These are phyloP conservation scores for Gnomoniopsis sp. DNA, from an alignment of 2,329 filamentous ascomycete species.

Conservation along the genomic window DNA sequence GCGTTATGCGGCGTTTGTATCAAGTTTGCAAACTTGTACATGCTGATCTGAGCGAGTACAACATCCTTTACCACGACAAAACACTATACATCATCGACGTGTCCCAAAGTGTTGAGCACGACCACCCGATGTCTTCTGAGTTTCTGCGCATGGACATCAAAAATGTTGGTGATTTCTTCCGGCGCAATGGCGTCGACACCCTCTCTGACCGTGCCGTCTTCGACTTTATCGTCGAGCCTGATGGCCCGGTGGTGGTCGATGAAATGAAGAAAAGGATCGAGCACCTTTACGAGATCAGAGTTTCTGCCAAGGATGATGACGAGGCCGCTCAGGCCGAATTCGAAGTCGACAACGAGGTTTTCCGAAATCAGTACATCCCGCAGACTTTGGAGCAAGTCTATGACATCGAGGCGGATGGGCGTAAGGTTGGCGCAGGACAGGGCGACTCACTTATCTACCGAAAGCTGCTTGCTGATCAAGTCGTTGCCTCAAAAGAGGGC, in stretches of 20 bases:
- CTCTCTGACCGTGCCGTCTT: conserved; percentile 79
- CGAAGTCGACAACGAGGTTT: conserved; percentile 86
- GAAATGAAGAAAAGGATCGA: conserved; percentile 62
- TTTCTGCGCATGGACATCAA: conserved; percentile 99
- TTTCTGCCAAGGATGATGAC: conserved; percentile 33
- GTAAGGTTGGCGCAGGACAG: conserved; percentile 69
- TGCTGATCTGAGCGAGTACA: conserved; percentile 97
- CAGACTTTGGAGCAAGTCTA: conserved; percentile 95
- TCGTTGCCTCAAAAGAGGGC: conserved; percentile 38
- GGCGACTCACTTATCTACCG: conserved; percentile 80
- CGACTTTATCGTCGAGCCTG: conserved; percentile 69
- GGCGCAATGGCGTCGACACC: conserved; percentile 76
- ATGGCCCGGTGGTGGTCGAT: conserved; percentile 58
- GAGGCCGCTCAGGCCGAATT: conserved; percentile 46
- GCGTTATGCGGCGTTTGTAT: conserved; percentile 90
- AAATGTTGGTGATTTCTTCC: conserved; percentile 92
- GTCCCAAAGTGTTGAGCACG: conserved; percentile 94
- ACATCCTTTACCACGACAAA: conserved; percentile 82
- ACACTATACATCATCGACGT: conserved; percentile 94
- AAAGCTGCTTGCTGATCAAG: conserved; percentile 73
- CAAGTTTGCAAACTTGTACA: conserved; percentile 90
- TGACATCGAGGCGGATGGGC: conserved; percentile 87
- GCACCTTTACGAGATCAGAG: conserved; percentile 59
- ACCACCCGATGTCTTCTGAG: conserved; percentile 87
- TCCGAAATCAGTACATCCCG: conserved; percentile 93